Conservation (phyloP, 345 rosid species). For the Lenwebbia sp. region DNA sequence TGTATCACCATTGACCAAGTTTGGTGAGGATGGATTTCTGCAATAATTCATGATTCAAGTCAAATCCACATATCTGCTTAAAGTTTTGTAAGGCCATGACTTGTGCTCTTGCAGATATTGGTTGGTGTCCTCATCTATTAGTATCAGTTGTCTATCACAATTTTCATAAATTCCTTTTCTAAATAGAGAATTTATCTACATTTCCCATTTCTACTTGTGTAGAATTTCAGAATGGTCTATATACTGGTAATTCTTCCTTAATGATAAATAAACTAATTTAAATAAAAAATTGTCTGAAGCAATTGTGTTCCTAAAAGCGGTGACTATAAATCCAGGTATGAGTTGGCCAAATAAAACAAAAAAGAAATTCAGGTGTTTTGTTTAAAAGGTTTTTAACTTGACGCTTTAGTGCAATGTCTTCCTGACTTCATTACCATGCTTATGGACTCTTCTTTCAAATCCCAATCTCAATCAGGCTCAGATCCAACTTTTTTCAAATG, state of each 20-base stretch:
- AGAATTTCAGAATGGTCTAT: not conserved
- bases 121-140: not conserved
- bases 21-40: not conserved
- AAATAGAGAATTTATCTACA: not conserved
- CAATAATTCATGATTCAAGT: not conserved
- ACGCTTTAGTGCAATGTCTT: not conserved
- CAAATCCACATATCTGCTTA: not conserved
- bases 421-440: not conserved
- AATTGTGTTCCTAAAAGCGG: not conserved
- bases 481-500: not conserved
- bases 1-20: not conserved
- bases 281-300: not conserved
- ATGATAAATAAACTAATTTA: not conserved
- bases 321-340: not conserved
- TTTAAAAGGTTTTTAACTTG: not conserved
- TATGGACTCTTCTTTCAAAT: not conserved
- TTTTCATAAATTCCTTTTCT: not conserved
- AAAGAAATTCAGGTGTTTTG: not conserved
- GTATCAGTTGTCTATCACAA: not conserved
- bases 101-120: not conserved
- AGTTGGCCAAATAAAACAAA: not conserved
- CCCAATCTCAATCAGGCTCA: not conserved
- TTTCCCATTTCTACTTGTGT: not conserved
- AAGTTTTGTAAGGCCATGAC: not conserved
- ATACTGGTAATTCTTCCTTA: not conserved